These are phyloP conservation scores for Wallacemonas sp. DNA, from an alignment of 208 protist genomes.

Conservation along the genomic window DNA sequence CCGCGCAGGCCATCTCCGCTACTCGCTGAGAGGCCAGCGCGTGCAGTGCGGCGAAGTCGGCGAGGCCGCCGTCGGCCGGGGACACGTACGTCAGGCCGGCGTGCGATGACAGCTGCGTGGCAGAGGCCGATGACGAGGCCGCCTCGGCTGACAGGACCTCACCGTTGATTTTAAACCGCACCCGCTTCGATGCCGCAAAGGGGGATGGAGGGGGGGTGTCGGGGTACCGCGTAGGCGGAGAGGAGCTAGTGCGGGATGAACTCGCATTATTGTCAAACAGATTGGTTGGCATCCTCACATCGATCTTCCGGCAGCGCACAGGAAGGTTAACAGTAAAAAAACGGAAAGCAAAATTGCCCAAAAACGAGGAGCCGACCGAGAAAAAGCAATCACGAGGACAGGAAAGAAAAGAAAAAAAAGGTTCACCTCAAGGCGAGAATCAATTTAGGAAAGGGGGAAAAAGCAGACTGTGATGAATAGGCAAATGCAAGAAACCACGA, in stretches of 20 bases:
- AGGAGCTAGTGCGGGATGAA: background rate
- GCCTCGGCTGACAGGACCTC: background rate
- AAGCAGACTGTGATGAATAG: background rate
- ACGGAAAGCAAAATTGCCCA: too few species aligned
- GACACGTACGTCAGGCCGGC: background rate
- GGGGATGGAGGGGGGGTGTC: too few species aligned
- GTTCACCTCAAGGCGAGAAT: background rate
- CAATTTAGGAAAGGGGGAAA: background rate
- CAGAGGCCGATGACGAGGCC: background rate
- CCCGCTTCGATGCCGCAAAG: too few species aligned
- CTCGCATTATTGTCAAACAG: background rate
- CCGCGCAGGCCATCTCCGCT: conserved; percentile 38
- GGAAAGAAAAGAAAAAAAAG: conserved; percentile 6
- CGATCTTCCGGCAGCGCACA: too few species aligned
- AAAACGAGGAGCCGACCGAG: background rate
- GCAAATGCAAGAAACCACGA: background rate
- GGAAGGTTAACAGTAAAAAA: too few species aligned
- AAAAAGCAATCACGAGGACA: background rate
- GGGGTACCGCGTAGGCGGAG: too few species aligned
- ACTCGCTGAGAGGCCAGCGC: conserved; percentile 39
- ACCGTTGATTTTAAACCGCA: conserved; percentile 5
- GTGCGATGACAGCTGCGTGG: too few species aligned
- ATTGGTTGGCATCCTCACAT: background rate
- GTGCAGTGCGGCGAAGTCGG: conserved; percentile 39
- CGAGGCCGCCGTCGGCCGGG: conserved; percentile 11